Evolutionary conservation across 495 filamentous ascomycete genomes (phyloP).

Genomic region (Cairneyella variabilis): DNA sequence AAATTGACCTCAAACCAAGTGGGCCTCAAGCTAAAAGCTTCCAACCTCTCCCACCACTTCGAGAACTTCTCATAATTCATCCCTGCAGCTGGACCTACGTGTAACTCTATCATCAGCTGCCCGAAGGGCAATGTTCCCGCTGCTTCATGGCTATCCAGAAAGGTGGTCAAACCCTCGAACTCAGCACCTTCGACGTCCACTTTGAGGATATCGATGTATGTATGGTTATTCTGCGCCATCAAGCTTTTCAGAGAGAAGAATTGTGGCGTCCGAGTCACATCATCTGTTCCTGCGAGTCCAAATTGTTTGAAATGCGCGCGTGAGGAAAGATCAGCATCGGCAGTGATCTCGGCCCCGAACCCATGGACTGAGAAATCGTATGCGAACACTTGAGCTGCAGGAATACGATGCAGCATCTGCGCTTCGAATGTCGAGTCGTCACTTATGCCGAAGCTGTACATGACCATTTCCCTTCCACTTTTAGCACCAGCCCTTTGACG

Average conservation of each 20-base stretch:
- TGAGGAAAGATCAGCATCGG: neutral
- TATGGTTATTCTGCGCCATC: conserved; percentile 30
- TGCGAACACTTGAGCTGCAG: conserved; percentile 24
- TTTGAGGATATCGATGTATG: conserved; percentile 33
- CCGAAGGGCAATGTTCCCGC: conserved; percentile 25
- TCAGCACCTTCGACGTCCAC: conserved; percentile 33
- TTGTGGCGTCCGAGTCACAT: conserved; percentile 18
- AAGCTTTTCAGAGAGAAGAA: conserved; percentile 26
- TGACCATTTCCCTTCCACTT: conserved; percentile 9
- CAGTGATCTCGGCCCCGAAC: conserved; percentile 23
- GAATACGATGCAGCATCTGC: conserved; percentile 28
- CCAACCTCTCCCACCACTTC: conserved; percentile 28
- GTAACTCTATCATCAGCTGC: conserved; percentile 33
- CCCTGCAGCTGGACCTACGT: conserved; percentile 22
- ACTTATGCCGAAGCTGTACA: conserved; percentile 32
- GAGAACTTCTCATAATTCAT: conserved; percentile 20
- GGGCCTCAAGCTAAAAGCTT: conserved; percentile 27
- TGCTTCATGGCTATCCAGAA: conserved; percentile 18
- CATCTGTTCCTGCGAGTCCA: conserved; percentile 24
- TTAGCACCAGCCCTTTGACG: neutral
- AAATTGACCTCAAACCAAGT: conserved; percentile 28
- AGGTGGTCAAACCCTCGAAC: conserved; percentile 26
- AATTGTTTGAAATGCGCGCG: conserved; percentile 25
- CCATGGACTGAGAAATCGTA: conserved; percentile 30
- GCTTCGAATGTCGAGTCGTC: conserved; percentile 28